Base-by-base conservation (phyloP, 768 basidiomycete genomes). In the Trametes cingulata region DNA sequence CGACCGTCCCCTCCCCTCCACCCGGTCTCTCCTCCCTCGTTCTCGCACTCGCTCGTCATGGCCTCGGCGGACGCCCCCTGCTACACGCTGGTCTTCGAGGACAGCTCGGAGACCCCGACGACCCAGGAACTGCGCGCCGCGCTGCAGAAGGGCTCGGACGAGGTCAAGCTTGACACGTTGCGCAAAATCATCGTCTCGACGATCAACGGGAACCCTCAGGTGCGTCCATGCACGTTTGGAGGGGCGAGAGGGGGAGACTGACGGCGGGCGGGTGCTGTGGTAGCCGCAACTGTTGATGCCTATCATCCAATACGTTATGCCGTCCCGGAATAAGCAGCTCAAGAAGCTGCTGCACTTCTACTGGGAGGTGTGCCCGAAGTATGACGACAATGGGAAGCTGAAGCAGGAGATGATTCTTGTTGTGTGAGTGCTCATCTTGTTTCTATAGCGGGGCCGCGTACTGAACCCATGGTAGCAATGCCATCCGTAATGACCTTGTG, bases 381-480 rank as follows among this genome's bases (percentile, higher is more conserved):
- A 95, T 63, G 96, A 98, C 68, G 96, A 98, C 69, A 88, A 85
- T 65, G 96, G 96, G 50, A 98, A 98, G 77, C 76, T 98, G 66
- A 98, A 96, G 82, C 97, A 98, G 76, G 96, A 99, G 79, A 98
- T 98, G 96, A 98, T 98, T 71, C 84, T 98, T 52, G 96, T 98
- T 33, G 95, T 95, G 93, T 95, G 74, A 72, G 93, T 51, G 37
- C 33, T 33, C 25, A 56, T 65, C 36, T n/a, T 19, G 20, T 25
- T 51, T 52, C 42, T 40, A 22, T 60, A 62, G 12, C 27, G 13
- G 20, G 53, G 22, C 22, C 50, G 4, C 15, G 59, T 64, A 20
- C 54, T 27, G 46, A 49, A 56, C 39, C 10, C 36, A 33, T 15
- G 64, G 36, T 68, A 95, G 94, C 65, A 98, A 98, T 71, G 95